Evolutionary conservation across 2,329 filamentous ascomycete genomes (phyloP).

Genomic region (Allantophomopsis lycopodina): DNA sequence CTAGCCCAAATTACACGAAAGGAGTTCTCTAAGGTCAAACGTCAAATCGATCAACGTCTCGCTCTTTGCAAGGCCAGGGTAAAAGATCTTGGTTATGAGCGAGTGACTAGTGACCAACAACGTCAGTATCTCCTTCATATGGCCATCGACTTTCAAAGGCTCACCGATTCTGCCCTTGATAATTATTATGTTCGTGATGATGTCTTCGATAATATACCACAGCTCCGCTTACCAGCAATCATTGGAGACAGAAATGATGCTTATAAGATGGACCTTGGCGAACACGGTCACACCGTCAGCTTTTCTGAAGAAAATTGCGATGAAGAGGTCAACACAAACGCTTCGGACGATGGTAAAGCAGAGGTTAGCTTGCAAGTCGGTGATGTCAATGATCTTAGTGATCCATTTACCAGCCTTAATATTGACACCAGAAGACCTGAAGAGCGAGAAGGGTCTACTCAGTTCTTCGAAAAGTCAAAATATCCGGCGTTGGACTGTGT

Average conservation of each 20-base stretch:
- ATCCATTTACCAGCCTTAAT: too few relatives aligned
- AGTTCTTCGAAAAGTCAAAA: not conserved
- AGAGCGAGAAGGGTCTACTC: not conserved
- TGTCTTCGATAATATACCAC: not conserved
- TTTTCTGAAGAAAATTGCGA: not conserved
- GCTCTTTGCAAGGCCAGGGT: not conserved
- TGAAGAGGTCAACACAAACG: not conserved
- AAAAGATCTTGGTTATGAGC: conserved; percentile 28
- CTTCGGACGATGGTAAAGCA: too few relatives aligned
- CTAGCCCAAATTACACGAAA: conserved; percentile 1
- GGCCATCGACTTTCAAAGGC: not conserved
- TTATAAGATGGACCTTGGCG: not conserved
- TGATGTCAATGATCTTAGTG: not conserved
- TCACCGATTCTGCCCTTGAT: not conserved
- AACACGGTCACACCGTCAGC: not conserved
- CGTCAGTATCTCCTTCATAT: conserved; percentile 22
- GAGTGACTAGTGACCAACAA: conserved; percentile 30
- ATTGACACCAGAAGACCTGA: not conserved
- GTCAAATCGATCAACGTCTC: conserved; percentile 1
- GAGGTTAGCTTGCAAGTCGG: too few relatives aligned
- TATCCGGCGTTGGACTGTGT: not conserved
- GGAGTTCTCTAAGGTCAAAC: conserved; percentile 3
- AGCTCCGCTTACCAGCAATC: conserved; percentile 1
- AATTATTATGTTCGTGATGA: not conserved
- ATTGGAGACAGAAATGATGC: not conserved